Evolutionary conservation across 257 asterid species (phyloP).

Genomic region (Verbena officinalis): DNA sequence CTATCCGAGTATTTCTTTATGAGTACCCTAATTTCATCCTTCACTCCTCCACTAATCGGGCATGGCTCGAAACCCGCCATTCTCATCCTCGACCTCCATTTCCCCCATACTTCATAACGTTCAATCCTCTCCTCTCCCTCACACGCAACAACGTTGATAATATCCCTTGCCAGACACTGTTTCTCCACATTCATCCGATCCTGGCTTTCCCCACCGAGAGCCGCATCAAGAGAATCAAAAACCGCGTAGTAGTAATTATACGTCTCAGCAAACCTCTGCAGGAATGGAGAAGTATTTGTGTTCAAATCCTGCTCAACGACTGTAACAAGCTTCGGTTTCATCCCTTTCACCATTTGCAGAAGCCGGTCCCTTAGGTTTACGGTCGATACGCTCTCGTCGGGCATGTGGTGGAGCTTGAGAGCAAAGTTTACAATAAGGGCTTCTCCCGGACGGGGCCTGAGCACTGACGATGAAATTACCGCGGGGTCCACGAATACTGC

Average conservation of each 20-base stretch:
- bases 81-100: conserved; percentile 96
- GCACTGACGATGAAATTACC: conserved; percentile 57
- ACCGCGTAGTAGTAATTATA: conserved; percentile 79
- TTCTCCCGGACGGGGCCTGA: conserved; percentile 58
- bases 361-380: conserved; percentile 82
- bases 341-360: conserved; percentile 83
- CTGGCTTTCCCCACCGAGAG: conserved; percentile 69
- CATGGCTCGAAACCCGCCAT: conserved; percentile 89
- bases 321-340: conserved; percentile 79
- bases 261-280: conserved; percentile 78
- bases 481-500: conserved; percentile 68
- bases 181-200: conserved; percentile 86
- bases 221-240: conserved; percentile 84
- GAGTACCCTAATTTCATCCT: conserved; percentile 51
- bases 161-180: conserved; percentile 90
- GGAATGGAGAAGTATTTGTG: conserved; percentile 85
- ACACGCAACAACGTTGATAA: conserved; percentile 81
- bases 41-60: conserved; percentile 64
- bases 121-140: conserved; percentile 94
- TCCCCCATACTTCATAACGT: conserved; percentile 90
- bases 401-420: conserved; percentile 98
- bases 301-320: conserved; percentile 90
- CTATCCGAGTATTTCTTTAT: conserved; percentile 67
- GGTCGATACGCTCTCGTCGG: conserved; percentile 89
- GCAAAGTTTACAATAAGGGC: conserved; percentile 85